phyloP scores from a whole-genome alignment of 768 basidiomycete genomes.

The Hygrophoropsis aurantiaca region DNA sequence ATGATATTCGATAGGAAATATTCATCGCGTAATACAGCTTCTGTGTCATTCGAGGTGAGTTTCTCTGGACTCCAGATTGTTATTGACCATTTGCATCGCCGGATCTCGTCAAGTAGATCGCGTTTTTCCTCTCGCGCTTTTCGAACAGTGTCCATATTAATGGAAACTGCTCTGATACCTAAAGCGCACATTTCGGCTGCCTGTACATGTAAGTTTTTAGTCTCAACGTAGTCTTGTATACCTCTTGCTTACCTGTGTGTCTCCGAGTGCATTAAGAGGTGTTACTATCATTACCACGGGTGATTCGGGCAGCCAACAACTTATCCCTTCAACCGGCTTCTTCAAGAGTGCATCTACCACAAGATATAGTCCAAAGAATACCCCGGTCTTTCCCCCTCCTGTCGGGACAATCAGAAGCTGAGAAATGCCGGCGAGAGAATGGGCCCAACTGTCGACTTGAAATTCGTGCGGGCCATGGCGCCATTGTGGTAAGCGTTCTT shows the following conservation, averaged over 20 bases:
- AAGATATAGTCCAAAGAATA: slow-evolving; percentile 1
- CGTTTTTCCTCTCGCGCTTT: slow-evolving; percentile 1
- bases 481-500: neutral
- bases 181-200: slow-evolving; percentile 4
- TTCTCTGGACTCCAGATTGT: slow-evolving; percentile 19
- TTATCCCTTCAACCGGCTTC: too few relatives aligned
- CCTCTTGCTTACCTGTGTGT: slow-evolving; percentile 2
- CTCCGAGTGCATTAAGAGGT: slow-evolving; percentile 2
- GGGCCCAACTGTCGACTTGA: slow-evolving; percentile 3
- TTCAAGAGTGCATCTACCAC: neutral
- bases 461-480: neutral
- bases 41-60: slow-evolving; percentile 17
- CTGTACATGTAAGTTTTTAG: neutral
- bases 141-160: slow-evolving; percentile 19
- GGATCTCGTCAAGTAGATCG: slow-evolving; percentile 1
- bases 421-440: neutral
- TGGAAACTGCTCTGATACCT: slow-evolving; percentile 18
- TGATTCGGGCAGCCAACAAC: neutral
- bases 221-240: neutral
- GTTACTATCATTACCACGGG: slow-evolving; percentile 2
- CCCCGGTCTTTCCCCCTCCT: slow-evolving; percentile 1
- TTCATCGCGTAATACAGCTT: slow-evolving; percentile 12
- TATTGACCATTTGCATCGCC: neutral
- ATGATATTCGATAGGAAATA: slow-evolving; percentile 18
- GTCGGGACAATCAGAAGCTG: slow-evolving; percentile 1